A percentile compares a stretch with the other conserved stretches of the same genome.
Evolutionary conservation across 176 grass and related monocot genomes (phyloP).

Genomic region (Chloris gayana): DNA sequence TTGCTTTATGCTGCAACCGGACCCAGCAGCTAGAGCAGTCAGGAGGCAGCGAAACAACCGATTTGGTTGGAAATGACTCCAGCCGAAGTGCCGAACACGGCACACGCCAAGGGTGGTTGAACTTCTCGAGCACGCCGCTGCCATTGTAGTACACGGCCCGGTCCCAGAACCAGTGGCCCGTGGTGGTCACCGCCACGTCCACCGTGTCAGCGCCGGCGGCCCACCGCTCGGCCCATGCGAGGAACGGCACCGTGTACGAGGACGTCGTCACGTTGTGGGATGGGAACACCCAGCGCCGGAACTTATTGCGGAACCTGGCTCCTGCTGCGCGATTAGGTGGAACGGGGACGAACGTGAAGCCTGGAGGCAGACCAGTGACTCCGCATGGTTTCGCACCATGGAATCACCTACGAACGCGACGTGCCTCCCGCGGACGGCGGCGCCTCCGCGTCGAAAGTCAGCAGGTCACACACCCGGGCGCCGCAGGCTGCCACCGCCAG

Average conservation of each 20-base stretch:
- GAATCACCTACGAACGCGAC: conserved; percentile 53
- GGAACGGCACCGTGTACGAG: conserved; percentile 52
- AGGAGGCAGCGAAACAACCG: no score
- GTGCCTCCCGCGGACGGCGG: conserved; percentile 23
- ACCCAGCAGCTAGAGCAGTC: no score
- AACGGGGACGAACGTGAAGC: conserved; percentile 10
- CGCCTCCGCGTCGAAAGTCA: conserved; percentile 29
- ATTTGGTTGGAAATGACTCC: no score
- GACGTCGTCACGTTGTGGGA: conserved; percentile 41
- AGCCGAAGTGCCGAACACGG: no score
- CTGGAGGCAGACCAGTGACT: conserved; percentile 45
- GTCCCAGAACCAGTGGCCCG: conserved; percentile 62
- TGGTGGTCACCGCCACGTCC: conserved; percentile 44
- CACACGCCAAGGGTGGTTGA: conserved; percentile 49
- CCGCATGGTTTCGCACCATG: conserved; percentile 55
- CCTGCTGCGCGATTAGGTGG: not conserved
- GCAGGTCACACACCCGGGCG: conserved; percentile 32
- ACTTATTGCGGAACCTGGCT: not conserved
- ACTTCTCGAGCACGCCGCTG: not conserved
- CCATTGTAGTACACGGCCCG: conserved; percentile 49
- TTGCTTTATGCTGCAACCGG: conserved; percentile 51
- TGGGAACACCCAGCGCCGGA: conserved; percentile 39
- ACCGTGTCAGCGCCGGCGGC: conserved; percentile 36
- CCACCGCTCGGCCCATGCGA: conserved; percentile 37
- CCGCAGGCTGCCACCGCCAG: conserved; percentile 47